Conservation (phyloP, 805 yeast genomes). For the Ogataea populi-albae region DNA sequence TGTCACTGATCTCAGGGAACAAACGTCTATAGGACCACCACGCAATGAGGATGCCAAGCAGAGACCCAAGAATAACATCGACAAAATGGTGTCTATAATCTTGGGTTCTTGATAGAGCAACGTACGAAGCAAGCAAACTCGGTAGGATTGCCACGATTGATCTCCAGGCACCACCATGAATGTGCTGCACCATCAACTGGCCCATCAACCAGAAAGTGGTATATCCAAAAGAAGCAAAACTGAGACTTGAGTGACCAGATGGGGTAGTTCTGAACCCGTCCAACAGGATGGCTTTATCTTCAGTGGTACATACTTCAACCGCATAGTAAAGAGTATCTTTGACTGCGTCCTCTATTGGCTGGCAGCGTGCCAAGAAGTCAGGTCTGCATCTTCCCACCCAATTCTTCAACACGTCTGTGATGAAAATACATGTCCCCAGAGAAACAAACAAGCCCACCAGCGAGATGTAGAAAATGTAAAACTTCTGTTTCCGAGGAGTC, state of each 20-base stretch:
- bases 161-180: constrained; percentile 60
- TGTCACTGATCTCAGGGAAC: constrained; percentile 41
- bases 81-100: constrained; percentile 93
- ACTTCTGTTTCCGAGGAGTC: constrained; percentile 50
- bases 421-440: constrained; percentile 53
- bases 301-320: constrained; percentile 61
- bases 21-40: constrained; percentile 52
- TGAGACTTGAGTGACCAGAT: constrained; percentile 73
- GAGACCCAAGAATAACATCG: constrained; percentile 74
- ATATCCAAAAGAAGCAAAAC: constrained; percentile 67
- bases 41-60: constrained; percentile 63
- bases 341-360: constrained; percentile 61
- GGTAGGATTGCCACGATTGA: constrained; percentile 53
- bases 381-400: constrained; percentile 92
- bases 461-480: constrained; percentile 61
- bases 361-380: constrained; percentile 83
- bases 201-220: constrained; percentile 65
- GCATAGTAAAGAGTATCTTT: constrained; percentile 52
- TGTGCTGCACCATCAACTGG: constrained; percentile 45
- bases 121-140: constrained; percentile 61
- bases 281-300: constrained; percentile 38
- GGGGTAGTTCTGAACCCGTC: constrained; percentile 86
- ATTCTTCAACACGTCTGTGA: constrained; percentile 75
- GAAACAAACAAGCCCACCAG: constrained; percentile 64
- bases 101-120: constrained; percentile 83